Percentiles rank a stretch among this genome's conserved stretches.
phyloP scores from a whole-genome alignment of 2,329 filamentous ascomycete species.

The Pleoardoris graminearum region DNA sequence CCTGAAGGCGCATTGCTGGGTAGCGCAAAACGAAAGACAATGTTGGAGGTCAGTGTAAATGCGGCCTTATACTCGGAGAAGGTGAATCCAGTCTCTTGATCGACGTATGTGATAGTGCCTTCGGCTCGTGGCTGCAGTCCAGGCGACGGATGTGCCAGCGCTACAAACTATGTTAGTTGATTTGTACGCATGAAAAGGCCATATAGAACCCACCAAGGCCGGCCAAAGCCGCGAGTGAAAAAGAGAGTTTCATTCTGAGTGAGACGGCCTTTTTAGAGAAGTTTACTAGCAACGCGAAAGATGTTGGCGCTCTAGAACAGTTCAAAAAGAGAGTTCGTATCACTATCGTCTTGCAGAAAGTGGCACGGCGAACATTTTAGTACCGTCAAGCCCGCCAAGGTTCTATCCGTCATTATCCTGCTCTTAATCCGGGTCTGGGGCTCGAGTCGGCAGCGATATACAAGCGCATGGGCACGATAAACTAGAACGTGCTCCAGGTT shows the following conservation, averaged over 20 bases:
- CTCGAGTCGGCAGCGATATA: conserved; percentile 29
- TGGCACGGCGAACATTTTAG: conserved; percentile 30
- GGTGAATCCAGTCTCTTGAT: conserved; percentile 39
- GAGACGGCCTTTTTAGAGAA: neutral
- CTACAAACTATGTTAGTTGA: conserved; percentile 17
- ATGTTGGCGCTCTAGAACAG: neutral
- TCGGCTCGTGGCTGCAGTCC: conserved; percentile 7
- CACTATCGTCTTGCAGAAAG: conserved; percentile 16
- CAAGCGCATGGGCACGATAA: conserved; percentile 29
- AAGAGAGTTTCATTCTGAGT: conserved; percentile 27
- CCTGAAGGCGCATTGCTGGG: conserved; percentile 24
- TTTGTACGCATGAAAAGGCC: neutral
- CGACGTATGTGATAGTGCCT: conserved; percentile 23
- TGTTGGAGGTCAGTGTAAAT: conserved; percentile 29
- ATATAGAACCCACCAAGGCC: conserved; percentile 22
- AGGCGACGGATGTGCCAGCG: conserved; percentile 19
- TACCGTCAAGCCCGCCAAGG: conserved; percentile 28
- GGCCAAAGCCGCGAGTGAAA: conserved; percentile 23
- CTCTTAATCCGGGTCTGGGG: conserved; percentile 25
- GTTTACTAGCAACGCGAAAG: conserved; percentile 11
- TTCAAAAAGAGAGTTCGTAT: conserved; percentile 14
- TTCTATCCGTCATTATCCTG: conserved; percentile 26
- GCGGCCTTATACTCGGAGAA: conserved; percentile 39
- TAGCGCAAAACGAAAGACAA: conserved; percentile 36
- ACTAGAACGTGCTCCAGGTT: conserved; percentile 26